These are phyloP conservation scores for Dillenia turbinata DNA, from an alignment of 164 flowering plant species.

Conservation along the genomic window DNA sequence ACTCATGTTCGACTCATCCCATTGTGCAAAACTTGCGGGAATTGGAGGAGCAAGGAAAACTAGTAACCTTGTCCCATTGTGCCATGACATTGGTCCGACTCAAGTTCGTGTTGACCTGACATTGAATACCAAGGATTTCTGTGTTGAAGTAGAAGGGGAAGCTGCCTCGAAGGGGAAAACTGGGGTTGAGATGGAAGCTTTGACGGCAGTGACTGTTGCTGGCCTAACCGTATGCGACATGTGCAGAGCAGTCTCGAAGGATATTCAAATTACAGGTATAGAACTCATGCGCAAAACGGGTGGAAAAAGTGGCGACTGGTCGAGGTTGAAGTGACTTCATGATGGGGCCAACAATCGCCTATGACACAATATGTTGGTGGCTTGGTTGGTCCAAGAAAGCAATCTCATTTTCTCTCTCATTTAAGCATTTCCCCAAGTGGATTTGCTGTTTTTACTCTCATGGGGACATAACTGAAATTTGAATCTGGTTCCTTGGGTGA, in stretches of 20 bases:
- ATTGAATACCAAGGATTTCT: conserved; percentile 49
- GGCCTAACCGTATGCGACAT: conserved; percentile 96
- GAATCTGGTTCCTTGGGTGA: no score
- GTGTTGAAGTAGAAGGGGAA: conserved; percentile 79
- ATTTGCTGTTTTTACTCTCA: no score
- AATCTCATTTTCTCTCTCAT: no score
- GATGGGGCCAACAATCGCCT: no score
- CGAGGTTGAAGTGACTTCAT: conserved; percentile 27
- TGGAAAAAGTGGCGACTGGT: conserved; percentile 91
- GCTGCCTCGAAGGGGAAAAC: conserved; percentile 80
- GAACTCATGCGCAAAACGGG: conserved; percentile 68
- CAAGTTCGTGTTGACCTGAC: conserved; percentile 62
- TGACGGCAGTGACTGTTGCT: conserved; percentile 90
- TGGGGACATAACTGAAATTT: no score
- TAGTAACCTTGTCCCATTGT: conserved; percentile 83
- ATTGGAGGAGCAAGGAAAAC: conserved; percentile 86
- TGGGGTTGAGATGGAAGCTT: conserved; percentile 96
- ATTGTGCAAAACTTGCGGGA: conserved; percentile 95
- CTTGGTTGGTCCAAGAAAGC: no score
- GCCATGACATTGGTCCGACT: conserved; percentile 74
- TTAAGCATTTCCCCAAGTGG: no score
- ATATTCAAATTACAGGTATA: conserved; percentile 61
- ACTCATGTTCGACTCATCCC: no score
- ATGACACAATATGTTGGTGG: no score
- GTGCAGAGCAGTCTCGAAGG: conserved; percentile 97